Percentiles rank a stretch among this genome's conserved stretches.
Conservation (phyloP, 495 filamentous ascomycete species). For the Penicillium pulvis region DNA sequence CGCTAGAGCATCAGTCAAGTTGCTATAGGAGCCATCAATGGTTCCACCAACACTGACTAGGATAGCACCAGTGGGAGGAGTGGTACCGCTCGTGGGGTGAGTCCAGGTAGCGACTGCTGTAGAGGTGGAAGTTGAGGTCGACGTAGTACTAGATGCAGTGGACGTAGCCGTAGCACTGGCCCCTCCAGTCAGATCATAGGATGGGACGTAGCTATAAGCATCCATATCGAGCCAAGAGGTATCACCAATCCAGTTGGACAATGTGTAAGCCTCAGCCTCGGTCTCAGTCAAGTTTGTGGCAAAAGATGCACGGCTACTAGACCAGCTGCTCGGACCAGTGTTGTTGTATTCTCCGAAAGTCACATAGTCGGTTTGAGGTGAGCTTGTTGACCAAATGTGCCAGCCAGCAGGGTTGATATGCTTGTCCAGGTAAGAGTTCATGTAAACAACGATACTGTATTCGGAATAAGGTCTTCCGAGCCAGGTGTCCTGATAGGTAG, state of each 20-base stretch:
- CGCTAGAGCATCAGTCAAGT: slow-evolving; percentile 12
- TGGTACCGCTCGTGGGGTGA: slow-evolving; percentile 12
- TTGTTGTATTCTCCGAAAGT: slow-evolving; percentile 26
- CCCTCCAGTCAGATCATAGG: slow-evolving; percentile 11
- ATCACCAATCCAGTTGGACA: slow-evolving; percentile 15
- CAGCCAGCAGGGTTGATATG: slow-evolving; percentile 62
- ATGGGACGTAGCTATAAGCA: slow-evolving; percentile 11
- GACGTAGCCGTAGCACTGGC: slow-evolving; percentile 1
- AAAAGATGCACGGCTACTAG: slow-evolving; percentile 18
- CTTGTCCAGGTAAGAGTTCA: slow-evolving; percentile 49
- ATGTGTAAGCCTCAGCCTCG: slow-evolving; percentile 15
- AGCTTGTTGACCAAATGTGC: slow-evolving; percentile 28
- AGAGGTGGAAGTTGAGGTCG: neutral
- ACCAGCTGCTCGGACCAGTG: slow-evolving; percentile 19
- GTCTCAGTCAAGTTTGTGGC: slow-evolving; percentile 17
- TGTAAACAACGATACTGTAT: slow-evolving; percentile 61
- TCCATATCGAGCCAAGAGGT: slow-evolving; percentile 18
- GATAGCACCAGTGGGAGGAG: slow-evolving; percentile 11
- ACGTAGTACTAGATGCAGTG: neutral
- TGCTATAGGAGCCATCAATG: slow-evolving; percentile 10
- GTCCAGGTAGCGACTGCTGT: slow-evolving; percentile 8
- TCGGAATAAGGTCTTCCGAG: slow-evolving; percentile 63
- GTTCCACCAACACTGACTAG: slow-evolving; percentile 3
- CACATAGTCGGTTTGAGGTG: slow-evolving; percentile 23
- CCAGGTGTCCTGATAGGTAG: slow-evolving; percentile 41